Evolutionary conservation across 2,329 filamentous ascomycete genomes (phyloP).

Genomic region (Venturia asperata): DNA sequence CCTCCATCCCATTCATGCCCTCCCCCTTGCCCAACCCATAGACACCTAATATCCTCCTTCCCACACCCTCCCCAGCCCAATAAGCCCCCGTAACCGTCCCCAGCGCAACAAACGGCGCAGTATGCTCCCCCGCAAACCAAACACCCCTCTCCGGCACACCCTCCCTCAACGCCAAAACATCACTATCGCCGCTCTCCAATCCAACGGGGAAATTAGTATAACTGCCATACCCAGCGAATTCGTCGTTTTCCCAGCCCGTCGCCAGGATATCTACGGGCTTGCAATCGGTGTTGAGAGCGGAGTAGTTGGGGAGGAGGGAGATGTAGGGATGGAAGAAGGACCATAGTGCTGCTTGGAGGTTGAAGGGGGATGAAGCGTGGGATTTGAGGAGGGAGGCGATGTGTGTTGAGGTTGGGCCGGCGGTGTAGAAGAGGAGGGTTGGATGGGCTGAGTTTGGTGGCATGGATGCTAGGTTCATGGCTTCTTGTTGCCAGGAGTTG

Average conservation of each 20-base stretch:
- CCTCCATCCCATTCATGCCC: not conserved
- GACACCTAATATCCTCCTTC: slow-evolving; percentile 51
- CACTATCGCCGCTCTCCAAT: slow-evolving; percentile 59
- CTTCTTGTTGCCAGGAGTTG: slow-evolving; percentile 64
- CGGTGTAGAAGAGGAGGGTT: slow-evolving; percentile 78
- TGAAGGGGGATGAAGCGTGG: slow-evolving; percentile 29
- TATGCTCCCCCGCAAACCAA: slow-evolving; percentile 89
- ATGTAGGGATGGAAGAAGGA: slow-evolving; percentile 72
- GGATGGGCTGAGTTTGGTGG: slow-evolving; percentile 56
- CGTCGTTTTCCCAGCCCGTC: slow-evolving; percentile 72
- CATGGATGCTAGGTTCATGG: slow-evolving; percentile 67
- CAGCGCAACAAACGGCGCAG: slow-evolving; percentile 78
- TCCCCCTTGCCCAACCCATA: slow-evolving; percentile 36
- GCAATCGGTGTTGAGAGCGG: slow-evolving; percentile 47
- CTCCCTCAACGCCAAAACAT: slow-evolving; percentile 57
- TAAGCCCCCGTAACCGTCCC: slow-evolving; percentile 88
- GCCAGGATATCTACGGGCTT: slow-evolving; percentile 57
- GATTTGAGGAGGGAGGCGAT: slow-evolving; percentile 38
- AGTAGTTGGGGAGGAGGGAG: slow-evolving; percentile 64
- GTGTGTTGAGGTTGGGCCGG: slow-evolving; percentile 47
- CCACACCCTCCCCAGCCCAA: slow-evolving; percentile 81
- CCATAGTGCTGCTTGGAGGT: slow-evolving; percentile 49
- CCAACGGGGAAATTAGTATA: slow-evolving; percentile 83
- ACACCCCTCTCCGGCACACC: slow-evolving; percentile 57
- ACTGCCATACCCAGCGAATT: slow-evolving; percentile 71